Evolutionary conservation across 2,329 filamentous ascomycete species (phyloP).

Genomic region (Triangularia setosa): DNA sequence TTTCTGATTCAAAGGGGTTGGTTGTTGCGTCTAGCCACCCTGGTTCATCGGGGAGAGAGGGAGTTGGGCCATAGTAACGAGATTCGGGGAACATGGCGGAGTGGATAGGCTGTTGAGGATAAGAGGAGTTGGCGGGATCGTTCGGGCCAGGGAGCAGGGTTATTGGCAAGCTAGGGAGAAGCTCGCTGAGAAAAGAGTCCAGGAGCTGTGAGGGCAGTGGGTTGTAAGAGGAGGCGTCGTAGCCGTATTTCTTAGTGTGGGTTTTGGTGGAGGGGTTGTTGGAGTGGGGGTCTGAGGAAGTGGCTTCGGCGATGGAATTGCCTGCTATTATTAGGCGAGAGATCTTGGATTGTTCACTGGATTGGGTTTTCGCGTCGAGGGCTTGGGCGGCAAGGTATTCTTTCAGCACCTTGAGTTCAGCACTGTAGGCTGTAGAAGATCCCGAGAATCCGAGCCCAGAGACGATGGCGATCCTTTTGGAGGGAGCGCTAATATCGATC

Average conservation of each 20-base stretch:
- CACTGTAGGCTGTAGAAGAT: conserved; percentile 63
- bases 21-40: conserved; percentile 87
- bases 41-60: conserved; percentile 38
- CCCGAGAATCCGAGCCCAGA: conserved; percentile 85
- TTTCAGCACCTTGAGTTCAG: conserved; percentile 54
- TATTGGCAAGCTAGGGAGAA: conserved; percentile 82
- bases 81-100: conserved; percentile 81
- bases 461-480: conserved; percentile 71
- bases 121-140: conserved; percentile 84
- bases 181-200: conserved; percentile 73
- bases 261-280: background rate
- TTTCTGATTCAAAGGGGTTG: conserved; percentile 87
- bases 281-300: conserved; percentile 33
- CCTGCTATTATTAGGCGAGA: conserved; percentile 86
- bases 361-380: conserved; percentile 56
- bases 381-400: conserved; percentile 88
- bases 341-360: conserved; percentile 58
- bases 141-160: conserved; percentile 80
- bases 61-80: conserved; percentile 60
- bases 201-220: conserved; percentile 76
- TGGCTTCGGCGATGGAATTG: conserved; percentile 63
- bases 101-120: conserved; percentile 92
- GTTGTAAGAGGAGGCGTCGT: conserved; percentile 87
- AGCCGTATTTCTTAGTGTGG: conserved; percentile 71
- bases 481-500: conserved; percentile 32